A percentile compares a stretch with the other conserved stretches of the same genome.
Evolutionary conservation across 2,329 filamentous ascomycete species (phyloP).

Genomic region (Trichoderma afroharzianum): DNA sequence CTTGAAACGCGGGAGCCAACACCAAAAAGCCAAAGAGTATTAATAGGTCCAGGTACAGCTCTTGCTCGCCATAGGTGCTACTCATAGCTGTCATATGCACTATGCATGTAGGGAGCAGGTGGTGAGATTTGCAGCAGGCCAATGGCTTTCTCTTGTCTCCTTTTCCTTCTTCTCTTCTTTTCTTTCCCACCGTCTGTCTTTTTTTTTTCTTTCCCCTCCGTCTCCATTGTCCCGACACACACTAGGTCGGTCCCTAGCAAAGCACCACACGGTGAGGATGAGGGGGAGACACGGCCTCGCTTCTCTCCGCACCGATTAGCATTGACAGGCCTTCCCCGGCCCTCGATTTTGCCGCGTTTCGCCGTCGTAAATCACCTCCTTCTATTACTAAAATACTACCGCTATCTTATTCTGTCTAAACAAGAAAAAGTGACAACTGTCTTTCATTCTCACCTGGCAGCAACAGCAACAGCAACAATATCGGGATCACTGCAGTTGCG

Average conservation of each 20-base stretch:
- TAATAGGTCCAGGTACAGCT: not conserved
- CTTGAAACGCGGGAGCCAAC: conserved; percentile 5
- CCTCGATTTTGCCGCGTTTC: not conserved
- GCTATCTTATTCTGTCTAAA: not conserved
- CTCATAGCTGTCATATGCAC: not conserved
- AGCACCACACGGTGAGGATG: not conserved
- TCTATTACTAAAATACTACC: not conserved
- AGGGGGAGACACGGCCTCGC: not conserved
- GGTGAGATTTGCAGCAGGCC: not conserved
- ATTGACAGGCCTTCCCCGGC: conserved; percentile 5
- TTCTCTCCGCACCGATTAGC: conserved; percentile 16
- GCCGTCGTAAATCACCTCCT: not conserved
- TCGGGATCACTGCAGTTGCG: not conserved
- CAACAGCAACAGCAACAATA: not conserved
- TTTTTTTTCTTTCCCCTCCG: not conserved
- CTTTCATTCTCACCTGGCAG: not conserved
- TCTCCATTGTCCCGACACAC: not conserved
- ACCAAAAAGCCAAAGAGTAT: not conserved
- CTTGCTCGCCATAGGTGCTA: not conserved
- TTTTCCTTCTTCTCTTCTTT: not conserved
- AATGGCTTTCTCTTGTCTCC: not conserved
- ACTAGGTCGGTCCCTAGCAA: not conserved
- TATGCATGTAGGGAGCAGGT: conserved; percentile 2
- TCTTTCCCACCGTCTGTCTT: not conserved
- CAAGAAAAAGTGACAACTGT: not conserved